A percentile compares a stretch with the other conserved stretches of the same genome.
Conservation (phyloP, 208 protist genomes). For the Leishmania martiniquensis region DNA sequence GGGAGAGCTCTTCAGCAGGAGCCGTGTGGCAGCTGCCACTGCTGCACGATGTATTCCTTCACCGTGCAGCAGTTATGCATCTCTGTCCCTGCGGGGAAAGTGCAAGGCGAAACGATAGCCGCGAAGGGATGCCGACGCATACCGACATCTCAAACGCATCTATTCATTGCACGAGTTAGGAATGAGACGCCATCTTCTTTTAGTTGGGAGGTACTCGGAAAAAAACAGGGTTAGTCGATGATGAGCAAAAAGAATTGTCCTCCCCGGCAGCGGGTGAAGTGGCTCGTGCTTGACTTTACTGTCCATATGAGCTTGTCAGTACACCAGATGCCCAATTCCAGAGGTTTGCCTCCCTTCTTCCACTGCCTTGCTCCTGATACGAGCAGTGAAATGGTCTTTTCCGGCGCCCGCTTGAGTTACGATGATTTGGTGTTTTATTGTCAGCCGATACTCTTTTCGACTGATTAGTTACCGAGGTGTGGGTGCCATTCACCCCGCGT, state of each 20-base stretch:
- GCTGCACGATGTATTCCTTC: neutral
- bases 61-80: neutral
- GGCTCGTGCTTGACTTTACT: neutral
- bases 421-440: neutral
- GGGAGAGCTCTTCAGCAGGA: neutral
- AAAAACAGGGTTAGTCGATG: neutral
- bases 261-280: neutral
- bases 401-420: neutral
- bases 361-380: neutral
- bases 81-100: too few relatives aligned
- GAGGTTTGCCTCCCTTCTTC: neutral
- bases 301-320: neutral
- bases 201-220: neutral
- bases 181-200: neutral
- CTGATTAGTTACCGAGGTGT: neutral
- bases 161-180: neutral
- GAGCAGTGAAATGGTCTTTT: neutral
- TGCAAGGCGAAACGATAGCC: neutral
- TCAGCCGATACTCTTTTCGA: neutral
- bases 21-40: neutral
- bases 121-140: neutral
- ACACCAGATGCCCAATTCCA: too few relatives aligned
- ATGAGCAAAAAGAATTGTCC: neutral
- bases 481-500: neutral
- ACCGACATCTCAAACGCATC: neutral